phyloP scores from a whole-genome alignment of 225 moss, liverwort and hornwort species.

The Polytrichum commune region DNA sequence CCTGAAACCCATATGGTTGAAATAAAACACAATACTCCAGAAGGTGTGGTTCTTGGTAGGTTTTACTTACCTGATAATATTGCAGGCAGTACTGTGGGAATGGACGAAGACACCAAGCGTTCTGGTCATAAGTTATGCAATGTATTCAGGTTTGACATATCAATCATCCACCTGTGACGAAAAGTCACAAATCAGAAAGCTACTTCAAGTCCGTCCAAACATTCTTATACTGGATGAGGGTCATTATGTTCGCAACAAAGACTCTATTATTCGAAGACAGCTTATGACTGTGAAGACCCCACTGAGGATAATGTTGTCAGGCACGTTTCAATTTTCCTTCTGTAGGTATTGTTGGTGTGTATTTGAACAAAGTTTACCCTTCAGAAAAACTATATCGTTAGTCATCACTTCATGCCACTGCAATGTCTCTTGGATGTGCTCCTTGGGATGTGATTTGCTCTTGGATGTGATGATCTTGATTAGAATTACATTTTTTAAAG shows the following conservation, averaged over 20 bases:
- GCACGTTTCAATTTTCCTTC: conserved; percentile 12
- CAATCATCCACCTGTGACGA: conserved; percentile 22
- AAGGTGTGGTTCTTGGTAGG: no score
- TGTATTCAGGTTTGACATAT: conserved; percentile 33
- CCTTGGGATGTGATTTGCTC: no score
- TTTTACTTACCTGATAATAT: background rate
- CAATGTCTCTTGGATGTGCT: no score
- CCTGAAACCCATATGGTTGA: no score
- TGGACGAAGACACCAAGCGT: conserved; percentile 47
- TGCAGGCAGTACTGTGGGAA: conserved; percentile 49
- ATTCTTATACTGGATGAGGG: conserved; percentile 77
- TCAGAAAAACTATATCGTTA: no score
- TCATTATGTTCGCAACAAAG: conserved; percentile 73
- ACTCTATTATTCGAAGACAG: conserved; percentile 61
- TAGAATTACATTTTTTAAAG: no score
- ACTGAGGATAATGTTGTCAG: conserved; percentile 77
- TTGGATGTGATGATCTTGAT: no score
- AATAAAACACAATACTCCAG: no score
- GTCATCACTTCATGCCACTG: no score
- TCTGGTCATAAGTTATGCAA: conserved; percentile 50
- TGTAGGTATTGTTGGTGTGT: background rate
- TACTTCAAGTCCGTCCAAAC: conserved; percentile 32
- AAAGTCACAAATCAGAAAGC: conserved; percentile 23
- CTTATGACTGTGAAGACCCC: conserved; percentile 77
- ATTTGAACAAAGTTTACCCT: background rate